Base-by-base conservation (phyloP, 2,329 filamentous ascomycete genomes). In the Apiospora phragmitis region DNA sequence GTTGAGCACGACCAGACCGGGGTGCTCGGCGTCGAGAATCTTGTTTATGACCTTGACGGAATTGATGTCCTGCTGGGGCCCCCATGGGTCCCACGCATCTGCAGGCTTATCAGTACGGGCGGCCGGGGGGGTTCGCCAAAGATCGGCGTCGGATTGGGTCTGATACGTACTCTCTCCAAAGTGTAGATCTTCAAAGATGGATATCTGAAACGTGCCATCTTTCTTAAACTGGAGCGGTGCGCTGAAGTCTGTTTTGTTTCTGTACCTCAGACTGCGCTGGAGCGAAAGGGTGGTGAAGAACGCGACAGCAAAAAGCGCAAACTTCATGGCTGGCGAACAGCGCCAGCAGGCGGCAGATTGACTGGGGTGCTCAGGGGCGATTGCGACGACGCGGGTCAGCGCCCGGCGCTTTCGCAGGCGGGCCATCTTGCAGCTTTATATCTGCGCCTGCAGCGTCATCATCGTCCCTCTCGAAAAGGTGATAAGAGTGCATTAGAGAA, bases 181-280 rank as follows among this genome's bases (percentile, higher is more conserved):
- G 77, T 94, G 92, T 9, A 94, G 80, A 74, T 94, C 92, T 38
- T 89, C 87, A 72, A 94, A 92, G 16, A 94, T 85, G 1, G 89
- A 81, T 42, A 89, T 81, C 68, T 87, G 84, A 73, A 89, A 88
- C 0, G 81, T 84, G 7, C 85, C 85, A 62, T 86, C 81, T 0
- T 74, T 26, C 11, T 77, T 78, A 73, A 88, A 86, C 12, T 72
- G 76, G 12, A 81, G 75, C 8, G 79, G 78, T 0, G 51, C 51
- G 21, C 49, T 32, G 29, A 67, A 68, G 45, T 38, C 45, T 9
- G 29, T 8, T n/a, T 38, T 2, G n/a, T 38, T 11, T 32, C 43
- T 35, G n/a, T 42, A 18, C 16, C 16, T 3, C 18, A 24, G 21
- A 38, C 26, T 35, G 18, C 67, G 67, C 45, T 68, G 67, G 16